Base-by-base conservation (phyloP, 805 yeast species). In the Isabelozyma pseudorhagii region DNA sequence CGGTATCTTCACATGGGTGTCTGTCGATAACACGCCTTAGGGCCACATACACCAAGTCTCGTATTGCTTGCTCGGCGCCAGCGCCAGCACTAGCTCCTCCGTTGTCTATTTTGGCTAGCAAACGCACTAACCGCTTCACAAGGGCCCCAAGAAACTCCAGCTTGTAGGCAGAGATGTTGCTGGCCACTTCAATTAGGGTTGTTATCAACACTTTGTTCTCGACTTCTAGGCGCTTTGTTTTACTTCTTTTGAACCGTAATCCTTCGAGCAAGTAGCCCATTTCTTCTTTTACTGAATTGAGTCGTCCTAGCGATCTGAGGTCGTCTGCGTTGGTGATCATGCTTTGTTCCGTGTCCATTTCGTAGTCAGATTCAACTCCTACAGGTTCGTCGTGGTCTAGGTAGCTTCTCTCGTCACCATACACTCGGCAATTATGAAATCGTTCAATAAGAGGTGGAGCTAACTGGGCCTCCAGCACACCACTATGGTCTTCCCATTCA, bases 181-280 rank as follows among this genome's bases (percentile, higher is more conserved):
- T 40, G 27, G 8, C 5, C 17, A 40, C 8, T 8, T 52, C 57
- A n/a, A 54, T 41, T 15, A 54, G 44, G 3, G 50, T 41, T 5
- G 46, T 43, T 8, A 54, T 45, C 25, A 54, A 34, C 5, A 48
- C 14, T 15, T 50, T 48, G 44, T 54, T 50, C 8, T 41, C 38
- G 5, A 41, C 31, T 38, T 49, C 52, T 3, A 46, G 40, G 28
- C 40, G 15, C 31, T 18, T 21, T 21, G 36, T 34, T 29, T 43
- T 18, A 18, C 50, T 44, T 7, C 17, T 18, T n/a, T 44, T 47
- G 36, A 56, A 41, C 10, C 18, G 40, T 44, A 62, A 46, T 10
- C 63, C 63, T 15, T 60, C 63, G 7, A 60, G 27, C 10, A 61
- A 28, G 41, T 51, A 57, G 14, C 48, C 53, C 9, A 61, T 27